Evolutionary conservation across 2,329 filamentous ascomycete species (phyloP).

Genomic region (Pseudocercospora fijiensis): DNA sequence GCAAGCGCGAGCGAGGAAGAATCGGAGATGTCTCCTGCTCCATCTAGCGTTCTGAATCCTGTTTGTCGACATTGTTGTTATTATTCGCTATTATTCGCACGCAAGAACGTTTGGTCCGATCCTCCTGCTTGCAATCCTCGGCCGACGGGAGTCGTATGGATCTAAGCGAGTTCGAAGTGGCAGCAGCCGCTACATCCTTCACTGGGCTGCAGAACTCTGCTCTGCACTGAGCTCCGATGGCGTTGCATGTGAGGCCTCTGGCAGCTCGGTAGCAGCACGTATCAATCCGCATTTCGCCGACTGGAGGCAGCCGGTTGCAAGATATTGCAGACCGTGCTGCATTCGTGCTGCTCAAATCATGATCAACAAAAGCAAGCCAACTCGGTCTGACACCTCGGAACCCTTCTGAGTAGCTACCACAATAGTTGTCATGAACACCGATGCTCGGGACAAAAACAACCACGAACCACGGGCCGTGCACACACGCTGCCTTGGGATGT

Average conservation of each 20-base stretch:
- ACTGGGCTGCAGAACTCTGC: not conserved
- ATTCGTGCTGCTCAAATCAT: not conserved
- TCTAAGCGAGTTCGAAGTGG: not conserved
- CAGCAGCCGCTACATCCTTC: not conserved
- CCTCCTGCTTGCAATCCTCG: not conserved
- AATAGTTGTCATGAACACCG: not conserved
- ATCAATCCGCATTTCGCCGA: not conserved
- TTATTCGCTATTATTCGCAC: not conserved
- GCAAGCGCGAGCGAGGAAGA: not conserved
- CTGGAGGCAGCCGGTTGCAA: not conserved
- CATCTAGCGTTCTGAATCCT: not conserved
- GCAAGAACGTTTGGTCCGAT: not conserved
- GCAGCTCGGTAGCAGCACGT: not conserved
- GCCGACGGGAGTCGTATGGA: not conserved
- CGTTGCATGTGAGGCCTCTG: not conserved
- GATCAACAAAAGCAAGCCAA: not conserved
- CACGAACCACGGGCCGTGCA: not conserved
- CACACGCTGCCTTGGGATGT: not conserved
- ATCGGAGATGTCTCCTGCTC: not conserved
- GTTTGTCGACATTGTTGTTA: not conserved
- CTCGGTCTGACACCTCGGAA: not conserved
- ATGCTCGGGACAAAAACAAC: not conserved
- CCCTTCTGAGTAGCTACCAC: not conserved
- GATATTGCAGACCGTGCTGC: not conserved
- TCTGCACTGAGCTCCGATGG: not conserved